These are phyloP conservation scores for Hemisphaericaspora xylofermentans DNA, from an alignment of 1,139 yeast species.

Conservation along the genomic window DNA sequence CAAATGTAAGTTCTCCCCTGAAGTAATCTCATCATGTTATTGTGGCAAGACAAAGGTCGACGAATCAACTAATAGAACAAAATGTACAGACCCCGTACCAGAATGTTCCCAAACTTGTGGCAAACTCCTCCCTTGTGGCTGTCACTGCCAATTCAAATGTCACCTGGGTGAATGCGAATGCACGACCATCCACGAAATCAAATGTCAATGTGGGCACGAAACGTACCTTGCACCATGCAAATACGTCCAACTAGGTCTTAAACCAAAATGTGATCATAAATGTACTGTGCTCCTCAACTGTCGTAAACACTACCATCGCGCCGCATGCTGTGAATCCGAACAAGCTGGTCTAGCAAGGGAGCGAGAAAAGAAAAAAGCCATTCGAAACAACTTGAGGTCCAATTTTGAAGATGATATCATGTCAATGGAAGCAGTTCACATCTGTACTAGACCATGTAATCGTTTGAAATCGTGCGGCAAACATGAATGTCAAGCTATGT, in stretches of 20 bases:
- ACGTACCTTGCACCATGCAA: slow-evolving; percentile 63
- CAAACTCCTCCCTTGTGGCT: slow-evolving; percentile 70
- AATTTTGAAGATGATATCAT: slow-evolving; percentile 48
- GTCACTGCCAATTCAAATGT: slow-evolving; percentile 63
- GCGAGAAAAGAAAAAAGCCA: slow-evolving; percentile 51
- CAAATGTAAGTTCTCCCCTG: slow-evolving; percentile 69
- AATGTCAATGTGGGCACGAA: slow-evolving; percentile 53
- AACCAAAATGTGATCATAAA: slow-evolving; percentile 68
- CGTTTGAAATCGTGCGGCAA: slow-evolving; percentile 65
- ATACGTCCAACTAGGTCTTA: slow-evolving; percentile 47
- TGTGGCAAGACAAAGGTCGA: slow-evolving; percentile 60
- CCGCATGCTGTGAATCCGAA: slow-evolving; percentile 70
- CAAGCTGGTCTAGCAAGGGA: slow-evolving; percentile 63
- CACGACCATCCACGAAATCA: slow-evolving; percentile 40
- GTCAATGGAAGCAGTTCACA: slow-evolving; percentile 72
- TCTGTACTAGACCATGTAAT: slow-evolving; percentile 73
- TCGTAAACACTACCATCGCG: slow-evolving; percentile 74
- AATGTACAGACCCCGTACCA: slow-evolving; percentile 77
- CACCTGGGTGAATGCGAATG: slow-evolving; percentile 82
- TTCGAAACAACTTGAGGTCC: slow-evolving; percentile 40
- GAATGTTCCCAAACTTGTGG: slow-evolving; percentile 67
- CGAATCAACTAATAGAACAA: slow-evolving; percentile 33
- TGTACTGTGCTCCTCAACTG: slow-evolving; percentile 80
- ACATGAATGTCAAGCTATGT: slow-evolving; percentile 71
- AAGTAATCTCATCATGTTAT: slow-evolving; percentile 59